Evolutionary conservation across 768 basidiomycete genomes (phyloP).

Genomic region (Rhizopogon vesiculosus): DNA sequence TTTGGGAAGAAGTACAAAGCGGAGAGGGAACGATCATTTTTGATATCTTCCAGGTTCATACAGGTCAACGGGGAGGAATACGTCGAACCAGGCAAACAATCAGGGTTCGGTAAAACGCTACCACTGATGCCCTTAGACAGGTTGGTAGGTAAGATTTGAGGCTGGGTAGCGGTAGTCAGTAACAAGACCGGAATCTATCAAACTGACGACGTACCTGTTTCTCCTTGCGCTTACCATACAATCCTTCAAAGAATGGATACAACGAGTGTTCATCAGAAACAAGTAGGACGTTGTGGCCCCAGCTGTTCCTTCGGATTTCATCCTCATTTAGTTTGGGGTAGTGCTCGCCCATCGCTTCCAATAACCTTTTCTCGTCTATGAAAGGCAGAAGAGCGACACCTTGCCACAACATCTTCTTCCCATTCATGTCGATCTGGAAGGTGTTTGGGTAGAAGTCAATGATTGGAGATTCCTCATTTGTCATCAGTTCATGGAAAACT

Average conservation of each 20-base stretch:
- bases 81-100: constrained; percentile 88
- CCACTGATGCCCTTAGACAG: constrained; percentile 80
- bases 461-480: constrained; percentile 81
- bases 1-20: constrained; percentile 87
- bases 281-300: constrained; percentile 82
- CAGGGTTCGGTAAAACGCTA: constrained; percentile 74
- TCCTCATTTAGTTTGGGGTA: constrained; percentile 70
- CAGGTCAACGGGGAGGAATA: constrained; percentile 70
- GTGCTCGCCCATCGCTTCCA: constrained; percentile 74
- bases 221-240: constrained; percentile 88
- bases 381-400: constrained; percentile 96
- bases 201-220: constrained; percentile 49
- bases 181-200: neutral
- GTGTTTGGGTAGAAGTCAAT: constrained; percentile 91
- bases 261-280: constrained; percentile 80
- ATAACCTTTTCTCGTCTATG: constrained; percentile 80
- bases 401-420: constrained; percentile 99
- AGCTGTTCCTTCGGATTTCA: constrained; percentile 77
- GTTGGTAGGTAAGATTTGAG: constrained; percentile 61
- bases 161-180: constrained; percentile 40
- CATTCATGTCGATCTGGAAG: constrained; percentile 99
- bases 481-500: constrained; percentile 86
- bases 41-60: constrained; percentile 69
- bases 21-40: constrained; percentile 83
- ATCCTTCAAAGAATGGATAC: constrained; percentile 80